Evolutionary conservation across 306 rosid genomes (phyloP), one percentile per base, ranked within the genome.

Genomic region (Pterocarpus santalinus): DNA sequence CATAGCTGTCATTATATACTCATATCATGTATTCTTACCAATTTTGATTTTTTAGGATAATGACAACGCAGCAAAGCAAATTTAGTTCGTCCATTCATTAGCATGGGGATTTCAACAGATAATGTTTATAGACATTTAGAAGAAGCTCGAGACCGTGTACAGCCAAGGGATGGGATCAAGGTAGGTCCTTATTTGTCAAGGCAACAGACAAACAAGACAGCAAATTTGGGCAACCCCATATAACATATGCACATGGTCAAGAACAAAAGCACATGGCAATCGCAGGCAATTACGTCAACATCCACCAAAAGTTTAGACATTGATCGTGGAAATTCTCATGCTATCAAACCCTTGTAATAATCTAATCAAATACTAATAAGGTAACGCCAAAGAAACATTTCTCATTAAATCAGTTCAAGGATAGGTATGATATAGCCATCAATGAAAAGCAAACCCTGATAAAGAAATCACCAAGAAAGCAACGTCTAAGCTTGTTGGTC

Each of bases 241-340:
- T 81, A 83, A 85, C 88, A 88, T 77, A 74, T 39, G 85, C 94
- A 90, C 91, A 86, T 90, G 98, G 79, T 79, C 69, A 68, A 56
- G 77, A 87, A 77, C 90, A 89, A 78, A 46, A 33, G 82, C 97
- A 89, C 92, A 85, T 90, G 97, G 63, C 70, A 65, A 41, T 72
- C 78, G 30, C 85, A 84, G 80, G 75, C 86, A 76, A 79, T 71
- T 69, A 70, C 69, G 64, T 70, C 84, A 75, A 49, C 63, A 30
- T 69, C 76, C 39, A 70, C 80, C 52, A 65, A 46, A 80, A 74
- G 57, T 15, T 47, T 47, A 43, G 46, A 35, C 78, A 62, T 62
- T 52, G n/a, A 73, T 4, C 6, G 41, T 38, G 71, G 72, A 86
- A 64, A 52, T 65, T 77, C 44, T 75, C 49, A 65, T 56, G 30